Percentiles rank a stretch among this genome's conserved stretches.
phyloP scores from a whole-genome alignment of 306 rosid genomes.

The Fagus sylvatica region DNA sequence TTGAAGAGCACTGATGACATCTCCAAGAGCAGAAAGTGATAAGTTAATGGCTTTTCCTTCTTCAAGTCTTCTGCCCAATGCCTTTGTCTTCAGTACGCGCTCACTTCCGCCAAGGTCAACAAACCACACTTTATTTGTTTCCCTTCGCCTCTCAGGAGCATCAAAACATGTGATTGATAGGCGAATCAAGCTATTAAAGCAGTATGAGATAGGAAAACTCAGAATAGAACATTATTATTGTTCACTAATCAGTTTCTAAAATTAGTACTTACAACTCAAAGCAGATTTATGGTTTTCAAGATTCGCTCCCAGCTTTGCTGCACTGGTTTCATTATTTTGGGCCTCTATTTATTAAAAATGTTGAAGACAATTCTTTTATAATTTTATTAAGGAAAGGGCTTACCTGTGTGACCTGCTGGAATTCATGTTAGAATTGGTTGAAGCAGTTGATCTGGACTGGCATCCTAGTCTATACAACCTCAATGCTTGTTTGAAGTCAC shows the following conservation, averaged over 20 bases:
- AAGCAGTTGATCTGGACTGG: conserved; percentile 39
- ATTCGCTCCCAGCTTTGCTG: background rate
- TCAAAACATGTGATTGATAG: conserved; percentile 33
- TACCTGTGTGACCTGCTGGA: conserved; percentile 52
- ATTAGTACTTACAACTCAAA: background rate
- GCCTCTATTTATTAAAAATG: background rate
- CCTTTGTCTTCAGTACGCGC: conserved; percentile 42
- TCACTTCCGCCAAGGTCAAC: conserved; percentile 49
- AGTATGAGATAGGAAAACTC: background rate
- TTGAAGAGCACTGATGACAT: conserved; percentile 43
- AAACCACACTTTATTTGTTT: conserved; percentile 42
- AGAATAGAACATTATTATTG: background rate
- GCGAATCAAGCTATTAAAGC: conserved; percentile 41
- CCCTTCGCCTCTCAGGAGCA: conserved; percentile 38
- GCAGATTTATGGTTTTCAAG: background rate
- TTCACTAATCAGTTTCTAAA: background rate
- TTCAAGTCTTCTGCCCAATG: conserved; percentile 42
- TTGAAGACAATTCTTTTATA: background rate
- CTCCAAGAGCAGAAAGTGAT: conserved; percentile 48
- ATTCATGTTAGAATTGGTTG: conserved; percentile 35
- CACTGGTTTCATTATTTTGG: background rate
- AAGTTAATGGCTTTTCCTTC: conserved; percentile 51
- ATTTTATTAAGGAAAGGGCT: conserved; percentile 7
- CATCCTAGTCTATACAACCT: conserved; percentile 37
- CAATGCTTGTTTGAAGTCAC: conserved; percentile 35